Base-by-base conservation (phyloP, 2,329 filamentous ascomycete genomes). In the Grosmannia penicillata region DNA sequence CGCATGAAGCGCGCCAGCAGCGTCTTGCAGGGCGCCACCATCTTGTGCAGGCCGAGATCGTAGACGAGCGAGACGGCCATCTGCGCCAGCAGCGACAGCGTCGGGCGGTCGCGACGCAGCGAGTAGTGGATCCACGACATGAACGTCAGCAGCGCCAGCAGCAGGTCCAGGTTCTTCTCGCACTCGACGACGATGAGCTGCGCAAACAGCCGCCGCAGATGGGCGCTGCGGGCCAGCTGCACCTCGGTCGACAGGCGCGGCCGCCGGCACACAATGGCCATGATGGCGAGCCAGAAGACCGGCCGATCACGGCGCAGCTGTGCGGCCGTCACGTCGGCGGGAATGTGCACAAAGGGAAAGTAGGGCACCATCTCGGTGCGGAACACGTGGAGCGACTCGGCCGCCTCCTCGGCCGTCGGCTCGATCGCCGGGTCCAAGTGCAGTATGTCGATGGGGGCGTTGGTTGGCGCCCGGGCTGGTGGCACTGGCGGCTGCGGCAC, bases 231-330 rank as follows among this genome's bases (percentile, higher is more conserved):
- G 1, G 49, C 50, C 0, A 51, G 35, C 42, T 68, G 63, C 0
- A 51, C 33, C 38, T 66, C n/a, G n/a, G n/a, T n/a, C n/a, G n/a
- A 61, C 37, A 60, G 55, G 3, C 52, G 46, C 1, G 56, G 51
- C 3, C 60, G 62, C 45, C 58, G 64, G 33, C 56, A 58, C 3
- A 61, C 58, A 8, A 68, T 48, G 27, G 62, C 57, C 48, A 64
- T 58, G 33, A 75, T 66, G 26, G 59, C 61, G 8, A 68, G 47
- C 61, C 65, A 71, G 6, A 72, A 47, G 36, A 69, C 65, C 0
- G 71, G 68, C 5, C 56, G 52, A 9, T 61, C 53, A 5, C 45
- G 48, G 2, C 51, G 56, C 2, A 72, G 50, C 14, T 56, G 45
- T 17, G 51, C 49, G 1, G 63, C 58, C 1, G 57, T 58, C 30